Conservation (phyloP, 352 stramenopile species). For the Phytophthora europaea region DNA sequence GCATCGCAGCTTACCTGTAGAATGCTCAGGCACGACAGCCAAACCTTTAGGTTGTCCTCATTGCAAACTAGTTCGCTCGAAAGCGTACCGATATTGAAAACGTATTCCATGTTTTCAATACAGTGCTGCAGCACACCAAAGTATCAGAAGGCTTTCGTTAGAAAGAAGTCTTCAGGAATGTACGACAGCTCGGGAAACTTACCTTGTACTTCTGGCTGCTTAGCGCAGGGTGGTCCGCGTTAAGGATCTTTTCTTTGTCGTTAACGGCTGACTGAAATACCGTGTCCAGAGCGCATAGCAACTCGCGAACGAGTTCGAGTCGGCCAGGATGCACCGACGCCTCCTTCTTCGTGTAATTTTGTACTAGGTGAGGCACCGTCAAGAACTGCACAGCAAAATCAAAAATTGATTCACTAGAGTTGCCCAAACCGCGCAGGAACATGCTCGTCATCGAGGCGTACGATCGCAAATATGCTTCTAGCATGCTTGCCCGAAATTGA, state of each 20-base stretch:
- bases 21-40: conserved; percentile 75
- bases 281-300: conserved; percentile 69
- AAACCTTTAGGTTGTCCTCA: conserved; percentile 70
- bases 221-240: conserved; percentile 81
- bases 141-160: background rate
- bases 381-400: conserved; percentile 91
- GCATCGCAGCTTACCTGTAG: conserved; percentile 56
- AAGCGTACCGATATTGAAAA: conserved; percentile 83
- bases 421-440: conserved; percentile 83
- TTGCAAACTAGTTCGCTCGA: conserved; percentile 86
- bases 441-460: conserved; percentile 82
- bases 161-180: background rate
- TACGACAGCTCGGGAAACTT: conserved; percentile 4
- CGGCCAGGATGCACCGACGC: conserved; percentile 53
- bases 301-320: conserved; percentile 69
- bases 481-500: conserved; percentile 76
- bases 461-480: conserved; percentile 77
- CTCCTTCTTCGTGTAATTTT: conserved; percentile 80
- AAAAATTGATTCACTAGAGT: conserved; percentile 89
- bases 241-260: conserved; percentile 50
- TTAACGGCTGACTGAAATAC: conserved; percentile 71
- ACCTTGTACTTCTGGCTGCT: conserved; percentile 92
- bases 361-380: conserved; percentile 83
- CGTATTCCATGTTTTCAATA: conserved; percentile 89
- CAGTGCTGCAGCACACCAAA: conserved; percentile 66